Evolutionary conservation across 108 stramenopile species (phyloP).

Genomic region (Pinguiococcus pyrenoidosus): DNA sequence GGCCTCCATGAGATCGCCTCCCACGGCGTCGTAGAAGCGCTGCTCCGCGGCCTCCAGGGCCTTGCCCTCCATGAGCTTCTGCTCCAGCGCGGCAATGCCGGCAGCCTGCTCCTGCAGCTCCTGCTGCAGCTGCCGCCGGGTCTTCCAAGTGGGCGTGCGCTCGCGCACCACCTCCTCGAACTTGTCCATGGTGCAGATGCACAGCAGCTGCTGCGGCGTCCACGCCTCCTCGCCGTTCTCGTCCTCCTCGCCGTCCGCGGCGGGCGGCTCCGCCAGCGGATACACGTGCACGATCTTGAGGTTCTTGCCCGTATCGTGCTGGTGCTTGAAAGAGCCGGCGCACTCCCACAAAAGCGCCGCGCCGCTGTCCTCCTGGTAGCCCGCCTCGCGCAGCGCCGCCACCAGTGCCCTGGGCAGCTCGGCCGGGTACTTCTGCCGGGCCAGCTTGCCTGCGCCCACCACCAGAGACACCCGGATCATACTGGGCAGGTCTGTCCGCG

Average conservation of each 20-base stretch:
- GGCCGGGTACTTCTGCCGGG: constrained; percentile 63
- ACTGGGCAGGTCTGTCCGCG: too few relatives aligned
- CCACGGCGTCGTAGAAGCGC: constrained; percentile 50
- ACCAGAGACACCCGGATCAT: constrained; percentile 72
- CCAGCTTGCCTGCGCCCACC: constrained; percentile 67
- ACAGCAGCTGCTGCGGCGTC: constrained; percentile 54
- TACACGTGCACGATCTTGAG: constrained; percentile 80
- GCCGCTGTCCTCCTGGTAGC: constrained; percentile 66
- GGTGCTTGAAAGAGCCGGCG: constrained; percentile 64
- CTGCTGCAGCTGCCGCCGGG: constrained; percentile 20
- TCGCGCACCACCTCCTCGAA: constrained; percentile 49
- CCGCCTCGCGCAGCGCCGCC: constrained; percentile 48
- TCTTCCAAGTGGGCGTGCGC: too few relatives aligned
- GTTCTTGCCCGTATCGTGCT: constrained; percentile 87
- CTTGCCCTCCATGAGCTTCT: constrained; percentile 56
- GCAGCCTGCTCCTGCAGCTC: constrained; percentile 33
- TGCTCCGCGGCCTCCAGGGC: constrained; percentile 53
- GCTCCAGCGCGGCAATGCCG: constrained; percentile 44
- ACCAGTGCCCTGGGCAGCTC: constrained; percentile 55
- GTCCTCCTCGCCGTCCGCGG: too few relatives aligned
- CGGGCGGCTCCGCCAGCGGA: constrained; percentile 39
- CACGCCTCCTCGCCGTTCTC: constrained; percentile 8
- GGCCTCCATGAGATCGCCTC: not conserved
- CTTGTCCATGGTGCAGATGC: constrained; percentile 41
- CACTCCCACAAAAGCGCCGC: constrained; percentile 57